phyloP scores from a whole-genome alignment of 257 asterid genomes.

The Eustoma russellianum region DNA sequence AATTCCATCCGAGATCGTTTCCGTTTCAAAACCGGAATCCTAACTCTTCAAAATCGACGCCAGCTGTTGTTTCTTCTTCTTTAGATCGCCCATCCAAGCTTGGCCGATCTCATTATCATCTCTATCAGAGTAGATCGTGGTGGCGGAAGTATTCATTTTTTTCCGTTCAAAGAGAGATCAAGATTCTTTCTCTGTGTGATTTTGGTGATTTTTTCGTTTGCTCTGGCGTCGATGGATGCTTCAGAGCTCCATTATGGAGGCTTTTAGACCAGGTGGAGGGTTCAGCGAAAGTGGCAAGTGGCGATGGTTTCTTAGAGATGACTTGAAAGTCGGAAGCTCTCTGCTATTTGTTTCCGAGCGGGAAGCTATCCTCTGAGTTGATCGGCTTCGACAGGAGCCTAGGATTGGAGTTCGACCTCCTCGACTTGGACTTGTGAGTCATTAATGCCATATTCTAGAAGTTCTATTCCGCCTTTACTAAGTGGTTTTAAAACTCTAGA shows the following conservation, averaged over 20 bases:
- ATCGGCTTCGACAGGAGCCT: slow-evolving; percentile 56
- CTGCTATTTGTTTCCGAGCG: slow-evolving; percentile 47
- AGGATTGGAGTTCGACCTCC: slow-evolving; percentile 77
- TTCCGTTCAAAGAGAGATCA: slow-evolving; percentile 45
- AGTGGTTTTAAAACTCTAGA: too few relatives aligned
- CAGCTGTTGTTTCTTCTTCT: slow-evolving; percentile 8
- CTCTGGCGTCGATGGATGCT: slow-evolving; percentile 71
- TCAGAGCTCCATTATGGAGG: slow-evolving; percentile 81
- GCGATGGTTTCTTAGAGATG: slow-evolving; percentile 71
- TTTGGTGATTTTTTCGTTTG: slow-evolving; percentile 51
- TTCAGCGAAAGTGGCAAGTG: slow-evolving; percentile 41
- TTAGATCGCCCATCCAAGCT: slow-evolving; percentile 17
- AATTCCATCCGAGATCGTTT: slow-evolving; percentile 87
- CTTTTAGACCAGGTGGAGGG: slow-evolving; percentile 41
- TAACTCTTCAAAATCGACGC: slow-evolving; percentile 6
- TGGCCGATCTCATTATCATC: slow-evolving; percentile 63
- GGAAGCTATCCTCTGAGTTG: slow-evolving; percentile 38
- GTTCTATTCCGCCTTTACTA: too few relatives aligned
- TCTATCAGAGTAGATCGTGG: slow-evolving; percentile 26
- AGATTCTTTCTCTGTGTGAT: slow-evolving; percentile 53
- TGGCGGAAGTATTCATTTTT: slow-evolving; percentile 31
- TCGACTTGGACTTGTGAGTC: slow-evolving; percentile 65
- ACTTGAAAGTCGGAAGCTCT: slow-evolving; percentile 71
- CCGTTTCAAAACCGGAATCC: slow-evolving; percentile 44
- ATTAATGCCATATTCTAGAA: not conserved